phyloP scores from a whole-genome alignment of 768 basidiomycete genomes.

The Rhodotorula toruloides region DNA sequence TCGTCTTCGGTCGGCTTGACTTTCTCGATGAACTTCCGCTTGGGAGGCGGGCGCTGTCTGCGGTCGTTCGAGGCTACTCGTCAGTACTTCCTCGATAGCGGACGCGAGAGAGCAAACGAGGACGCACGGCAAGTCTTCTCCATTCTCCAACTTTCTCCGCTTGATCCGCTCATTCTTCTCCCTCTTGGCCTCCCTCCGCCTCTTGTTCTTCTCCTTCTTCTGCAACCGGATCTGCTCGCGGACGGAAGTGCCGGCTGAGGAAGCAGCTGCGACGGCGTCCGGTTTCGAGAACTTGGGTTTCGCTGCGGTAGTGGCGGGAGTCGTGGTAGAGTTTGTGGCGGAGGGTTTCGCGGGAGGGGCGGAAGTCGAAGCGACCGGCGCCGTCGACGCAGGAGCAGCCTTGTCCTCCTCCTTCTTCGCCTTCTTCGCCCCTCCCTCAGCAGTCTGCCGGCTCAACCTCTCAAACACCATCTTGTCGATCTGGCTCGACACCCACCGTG shows the following conservation, averaged over 20 bases:
- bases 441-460: conserved; percentile 24
- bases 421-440: neutral
- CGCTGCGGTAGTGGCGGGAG: neutral
- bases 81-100: neutral
- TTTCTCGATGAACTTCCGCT: conserved; percentile 28
- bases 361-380: neutral
- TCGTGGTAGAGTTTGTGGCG: neutral
- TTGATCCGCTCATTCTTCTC: conserved; percentile 16
- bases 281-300: no score
- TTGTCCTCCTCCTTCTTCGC: neutral
- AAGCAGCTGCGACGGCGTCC: conserved; percentile 1
- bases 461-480: conserved; percentile 31
- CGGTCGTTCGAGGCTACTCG: neutral
- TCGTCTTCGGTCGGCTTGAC: conserved; percentile 28
- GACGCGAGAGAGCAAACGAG: neutral
- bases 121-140: neutral
- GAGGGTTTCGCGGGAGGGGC: neutral
- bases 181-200: conserved; percentile 10
- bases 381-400: neutral
- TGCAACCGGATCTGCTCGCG: conserved; percentile 25
- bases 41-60: neutral
- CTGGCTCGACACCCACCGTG: conserved; percentile 29
- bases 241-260: conserved; percentile 12
- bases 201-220: conserved; percentile 22
- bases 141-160: neutral